Base-by-base conservation (phyloP, 768 basidiomycete genomes). In the Lactarius deliciosus region DNA sequence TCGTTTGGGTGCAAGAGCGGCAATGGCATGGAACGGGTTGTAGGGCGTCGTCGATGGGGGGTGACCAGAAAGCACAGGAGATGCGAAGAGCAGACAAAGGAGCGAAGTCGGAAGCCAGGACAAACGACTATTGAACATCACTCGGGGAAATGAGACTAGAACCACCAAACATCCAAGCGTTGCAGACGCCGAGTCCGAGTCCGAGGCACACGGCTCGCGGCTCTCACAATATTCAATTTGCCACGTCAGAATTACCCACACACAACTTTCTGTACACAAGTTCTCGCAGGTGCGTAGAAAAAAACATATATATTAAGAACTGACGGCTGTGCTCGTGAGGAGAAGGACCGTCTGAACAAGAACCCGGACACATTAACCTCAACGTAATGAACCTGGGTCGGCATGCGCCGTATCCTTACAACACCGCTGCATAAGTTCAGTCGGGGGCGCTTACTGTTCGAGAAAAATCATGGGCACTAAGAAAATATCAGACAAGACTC, bases 11-110 rank as follows among this genome's bases (percentile, higher is more conserved):
- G 78, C 79, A 3, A 76, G 81, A 7, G 81, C 69, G 22, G 81
- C 80, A 47, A 93, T 79, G 3, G 81, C 82, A 60, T 82, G 81
- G 75, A 92, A 87, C 0, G 81, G 85, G 76, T 92, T 83, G 71
- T 89, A 84, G 43, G 71, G 75, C 0, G 81, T 80, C 5, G 74
- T 74, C 3, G 77, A 75, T 7, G 67, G 72, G 20, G 73, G 63
- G 76, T 75, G 40, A 81, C 68, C 34, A 80, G 73, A 54, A 76
- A 72, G 36, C 66, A 66, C 60, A 77, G 79, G 58, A 79, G 76
- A 34, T 40, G 43, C 50, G 66, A 72, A 65, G 59, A 72, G 53
- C 4, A 69, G 45, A 67, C 43, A 58, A 20, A 64, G 5, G 4
- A 61, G 40, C 16, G 41, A 63, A 16, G 54, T 45, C 13, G 56